Conservation (phyloP, 805 yeast genomes). For the Suhomyces sp. region DNA sequence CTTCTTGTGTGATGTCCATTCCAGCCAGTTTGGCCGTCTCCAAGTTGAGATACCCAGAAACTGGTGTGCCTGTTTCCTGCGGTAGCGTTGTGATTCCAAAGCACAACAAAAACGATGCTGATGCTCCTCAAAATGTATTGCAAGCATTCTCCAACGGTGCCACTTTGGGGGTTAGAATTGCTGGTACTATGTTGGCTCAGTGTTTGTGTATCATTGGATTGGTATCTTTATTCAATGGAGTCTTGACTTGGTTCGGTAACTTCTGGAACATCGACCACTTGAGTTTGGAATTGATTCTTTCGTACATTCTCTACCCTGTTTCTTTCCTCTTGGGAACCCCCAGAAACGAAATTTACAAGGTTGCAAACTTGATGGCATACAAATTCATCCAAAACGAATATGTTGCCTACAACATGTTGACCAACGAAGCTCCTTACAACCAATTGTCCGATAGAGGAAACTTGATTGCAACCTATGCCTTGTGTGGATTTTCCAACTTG, state of each 20-base stretch:
- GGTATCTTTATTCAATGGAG: constrained; percentile 54
- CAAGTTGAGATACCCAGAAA: constrained; percentile 59
- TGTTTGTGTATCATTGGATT: constrained; percentile 61
- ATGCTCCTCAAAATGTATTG: constrained; percentile 47
- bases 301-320: constrained; percentile 59
- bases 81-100: constrained; percentile 50
- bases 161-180: constrained; percentile 54
- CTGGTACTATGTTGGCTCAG: constrained; percentile 56
- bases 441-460: constrained; percentile 50
- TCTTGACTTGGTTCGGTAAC: constrained; percentile 59
- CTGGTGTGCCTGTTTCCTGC: constrained; percentile 51
- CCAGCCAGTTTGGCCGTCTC: constrained; percentile 64
- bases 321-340: constrained; percentile 60
- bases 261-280: constrained; percentile 58
- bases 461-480: constrained; percentile 58
- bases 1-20: constrained; percentile 70
- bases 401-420: constrained; percentile 49
- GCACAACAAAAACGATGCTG: constrained; percentile 27
- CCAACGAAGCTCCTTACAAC: constrained; percentile 43
- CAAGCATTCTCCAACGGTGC: constrained; percentile 63
- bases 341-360: constrained; percentile 48
- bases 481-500: constrained; percentile 63
- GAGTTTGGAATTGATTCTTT: constrained; percentile 54
- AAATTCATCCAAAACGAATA: constrained; percentile 64
- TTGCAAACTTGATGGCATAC: constrained; percentile 52